Base-by-base conservation (phyloP, 2,329 filamentous ascomycete genomes). In the Didymella keratinophila region DNA sequence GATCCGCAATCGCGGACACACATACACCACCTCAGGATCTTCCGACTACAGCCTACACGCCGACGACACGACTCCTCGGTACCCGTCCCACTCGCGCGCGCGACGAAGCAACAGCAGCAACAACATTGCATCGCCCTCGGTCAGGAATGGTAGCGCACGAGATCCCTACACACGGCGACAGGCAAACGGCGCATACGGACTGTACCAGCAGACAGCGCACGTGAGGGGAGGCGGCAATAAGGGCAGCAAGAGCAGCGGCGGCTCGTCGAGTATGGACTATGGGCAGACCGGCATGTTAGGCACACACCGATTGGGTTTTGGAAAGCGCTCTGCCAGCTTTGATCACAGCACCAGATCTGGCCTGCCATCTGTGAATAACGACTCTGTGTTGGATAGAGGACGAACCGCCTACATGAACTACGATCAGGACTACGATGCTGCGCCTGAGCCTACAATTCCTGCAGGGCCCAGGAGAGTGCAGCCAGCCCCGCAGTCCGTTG, bases 371-470 rank as follows among this genome's bases (percentile, higher is more conserved):
- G 57, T 67, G 7, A 74, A 70, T 60, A 61, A 86, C 60, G 72
- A 80, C 25, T 80, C 80, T 4, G 75, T 82, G 47, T 63, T 82
- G 60, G 76, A 78, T 45, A 74, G 80, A 58, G 78, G 78, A 16
- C 73, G 79, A 37, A 73, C 78, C 7, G 73, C 77, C n/a, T 78
- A 79, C 36, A 75, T 76, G 48, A 74, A 76, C 37, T 79, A 84
- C 69, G 80, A 83, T 65, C 81, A 84, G 67, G 86, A 89, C 68
- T 87, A 89, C 78, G 90, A 95, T 73, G 90, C 92, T 50, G 93
- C 93, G 25, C 93, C 94, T 14, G 94, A 89, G 36, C 94, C 94
- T 5, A 93, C 88, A 27, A 84, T 97, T 34, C 92, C 92, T 32
- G 89, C 84, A 47, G 93, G 93, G 5, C 92, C 93, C 56, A 87